phyloP scores from a whole-genome alignment of 2,329 filamentous ascomycete genomes.

The Clathrospora elynae region DNA sequence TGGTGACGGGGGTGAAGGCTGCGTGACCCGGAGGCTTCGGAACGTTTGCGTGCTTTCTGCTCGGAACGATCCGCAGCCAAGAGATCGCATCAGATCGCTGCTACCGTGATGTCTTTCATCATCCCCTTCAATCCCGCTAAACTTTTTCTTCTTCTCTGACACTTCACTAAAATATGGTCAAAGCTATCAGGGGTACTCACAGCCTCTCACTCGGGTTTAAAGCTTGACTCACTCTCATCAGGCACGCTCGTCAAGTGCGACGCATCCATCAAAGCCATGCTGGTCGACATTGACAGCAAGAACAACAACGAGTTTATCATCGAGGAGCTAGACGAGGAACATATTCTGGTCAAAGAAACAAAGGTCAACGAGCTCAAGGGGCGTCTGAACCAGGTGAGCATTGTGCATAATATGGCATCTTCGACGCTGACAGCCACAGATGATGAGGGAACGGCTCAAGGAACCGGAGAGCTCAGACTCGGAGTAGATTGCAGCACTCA shows the following conservation, averaged over 20 bases:
- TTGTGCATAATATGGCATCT: not conserved
- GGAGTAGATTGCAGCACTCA: constrained; percentile 27
- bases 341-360: constrained; percentile 74
- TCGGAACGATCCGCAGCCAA: constrained; percentile 18
- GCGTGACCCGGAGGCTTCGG: constrained; percentile 6
- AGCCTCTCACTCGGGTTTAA: not conserved
- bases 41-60: constrained; percentile 8
- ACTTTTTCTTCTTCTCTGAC: constrained; percentile 3
- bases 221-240: constrained; percentile 24
- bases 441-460: constrained; percentile 45
- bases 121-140: constrained; percentile 12
- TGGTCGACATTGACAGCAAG: constrained; percentile 73
- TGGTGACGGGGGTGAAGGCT: not conserved
- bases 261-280: constrained; percentile 85
- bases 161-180: constrained; percentile 59
- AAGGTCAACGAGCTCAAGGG: constrained; percentile 71
- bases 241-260: constrained; percentile 81
- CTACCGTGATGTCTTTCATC: not conserved
- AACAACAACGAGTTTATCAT: constrained; percentile 74
- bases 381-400: constrained; percentile 67
- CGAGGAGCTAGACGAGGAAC: constrained; percentile 78
- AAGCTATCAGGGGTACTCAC: constrained; percentile 60
- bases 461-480: constrained; percentile 46
- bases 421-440: constrained; percentile 29
- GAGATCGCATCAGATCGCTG: constrained; percentile 15